Evolutionary conservation across 2,329 filamentous ascomycete species (phyloP).

Genomic region (Exophiala dermatitidis): DNA sequence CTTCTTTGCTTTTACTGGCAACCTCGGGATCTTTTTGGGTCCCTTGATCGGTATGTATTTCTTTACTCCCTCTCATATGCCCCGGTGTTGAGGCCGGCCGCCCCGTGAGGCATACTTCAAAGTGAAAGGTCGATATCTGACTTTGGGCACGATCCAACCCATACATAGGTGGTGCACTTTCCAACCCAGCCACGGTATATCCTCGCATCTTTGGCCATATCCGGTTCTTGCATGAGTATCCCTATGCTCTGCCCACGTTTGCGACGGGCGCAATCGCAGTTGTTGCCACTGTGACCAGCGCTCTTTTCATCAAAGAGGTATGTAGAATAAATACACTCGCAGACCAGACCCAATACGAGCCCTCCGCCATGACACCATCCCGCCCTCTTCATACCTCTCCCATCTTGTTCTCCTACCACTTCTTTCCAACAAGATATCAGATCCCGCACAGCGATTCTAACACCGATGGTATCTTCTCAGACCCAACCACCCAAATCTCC

Average conservation of each 20-base stretch:
- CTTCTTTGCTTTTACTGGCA: conserved; percentile 68
- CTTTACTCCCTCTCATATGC: conserved; percentile 5
- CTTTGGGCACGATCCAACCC: not conserved
- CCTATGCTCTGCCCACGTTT: conserved; percentile 60
- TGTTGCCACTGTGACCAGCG: conserved; percentile 46
- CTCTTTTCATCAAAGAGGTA: conserved; percentile 55
- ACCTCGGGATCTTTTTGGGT: conserved; percentile 66
- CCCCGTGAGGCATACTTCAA: not conserved
- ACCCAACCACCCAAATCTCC: conserved; percentile 5
- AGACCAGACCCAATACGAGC: too few species aligned
- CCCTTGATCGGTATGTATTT: conserved; percentile 47
- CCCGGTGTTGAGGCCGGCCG: not conserved
- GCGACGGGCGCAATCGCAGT: conserved; percentile 49
- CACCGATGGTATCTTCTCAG: too few species aligned
- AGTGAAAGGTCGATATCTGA: not conserved
- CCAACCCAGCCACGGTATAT: conserved; percentile 60
- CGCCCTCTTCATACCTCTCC: not conserved
- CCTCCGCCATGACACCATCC: not conserved
- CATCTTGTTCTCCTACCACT: not conserved
- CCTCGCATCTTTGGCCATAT: conserved; percentile 49
- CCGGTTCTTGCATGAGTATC: conserved; percentile 56
- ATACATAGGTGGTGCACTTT: conserved; percentile 54
- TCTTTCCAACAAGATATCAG: too few species aligned
- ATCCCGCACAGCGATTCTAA: too few species aligned
- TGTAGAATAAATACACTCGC: not conserved